Conservation (phyloP, 2,329 filamentous ascomycete species). For the Cordyceps fumosorosea region DNA sequence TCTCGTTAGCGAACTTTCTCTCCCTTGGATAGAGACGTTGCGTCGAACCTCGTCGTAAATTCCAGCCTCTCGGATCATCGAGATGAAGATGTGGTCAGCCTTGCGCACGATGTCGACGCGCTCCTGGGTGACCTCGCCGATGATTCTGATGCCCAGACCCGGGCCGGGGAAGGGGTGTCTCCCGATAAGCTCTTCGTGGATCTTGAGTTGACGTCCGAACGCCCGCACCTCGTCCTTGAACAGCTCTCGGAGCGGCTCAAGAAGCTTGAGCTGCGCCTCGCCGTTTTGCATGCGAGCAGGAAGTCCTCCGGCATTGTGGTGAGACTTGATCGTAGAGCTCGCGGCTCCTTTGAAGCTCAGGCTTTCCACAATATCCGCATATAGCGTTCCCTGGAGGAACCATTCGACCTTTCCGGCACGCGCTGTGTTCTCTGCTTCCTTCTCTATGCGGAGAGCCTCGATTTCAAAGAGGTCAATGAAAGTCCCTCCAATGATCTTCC, state of each 20-base stretch:
- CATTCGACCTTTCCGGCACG: background rate
- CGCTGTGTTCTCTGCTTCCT: background rate
- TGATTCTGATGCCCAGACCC: conserved; percentile 66
- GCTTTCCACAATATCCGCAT: background rate
- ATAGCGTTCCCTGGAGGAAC: background rate
- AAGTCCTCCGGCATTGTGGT: background rate
- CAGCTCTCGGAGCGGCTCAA: background rate
- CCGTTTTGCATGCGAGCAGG: background rate
- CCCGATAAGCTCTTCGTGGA: conserved; percentile 27
- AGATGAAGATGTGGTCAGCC: conserved; percentile 48
- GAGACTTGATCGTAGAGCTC: background rate
- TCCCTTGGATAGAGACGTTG: background rate
- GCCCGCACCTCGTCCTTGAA: conserved; percentile 70
- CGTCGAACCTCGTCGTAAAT: background rate
- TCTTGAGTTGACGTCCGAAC: conserved; percentile 25
- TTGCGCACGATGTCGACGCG: conserved; percentile 72
- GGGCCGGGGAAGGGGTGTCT: conserved; percentile 32
- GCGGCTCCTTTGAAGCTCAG: background rate
- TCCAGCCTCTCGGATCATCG: background rate
- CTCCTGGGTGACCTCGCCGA: conserved; percentile 78
- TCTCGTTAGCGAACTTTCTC: background rate
- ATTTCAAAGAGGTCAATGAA: background rate
- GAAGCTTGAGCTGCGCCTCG: background rate
- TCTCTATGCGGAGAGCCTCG: background rate
- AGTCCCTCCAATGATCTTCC: conserved; percentile 71